phyloP scores from a whole-genome alignment of 495 filamentous ascomycete species.

The Extremus antarcticus region DNA sequence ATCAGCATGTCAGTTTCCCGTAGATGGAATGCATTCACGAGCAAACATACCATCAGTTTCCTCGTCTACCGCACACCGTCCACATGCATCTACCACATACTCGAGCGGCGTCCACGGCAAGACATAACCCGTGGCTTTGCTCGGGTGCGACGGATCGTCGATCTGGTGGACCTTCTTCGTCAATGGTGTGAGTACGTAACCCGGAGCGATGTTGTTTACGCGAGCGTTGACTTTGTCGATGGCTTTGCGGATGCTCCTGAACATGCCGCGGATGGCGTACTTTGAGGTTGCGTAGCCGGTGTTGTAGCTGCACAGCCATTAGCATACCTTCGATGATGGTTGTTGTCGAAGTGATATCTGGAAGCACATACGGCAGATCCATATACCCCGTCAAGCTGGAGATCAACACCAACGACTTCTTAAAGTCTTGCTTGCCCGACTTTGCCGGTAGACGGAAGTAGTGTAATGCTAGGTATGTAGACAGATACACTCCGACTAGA shows the following conservation, averaged over 20 bases:
- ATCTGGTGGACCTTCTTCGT: slow-evolving; percentile 10
- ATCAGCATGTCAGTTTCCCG: background rate
- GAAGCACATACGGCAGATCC: slow-evolving; percentile 4
- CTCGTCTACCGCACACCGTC: slow-evolving; percentile 12
- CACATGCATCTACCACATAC: slow-evolving; percentile 16
- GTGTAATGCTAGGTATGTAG: slow-evolving; percentile 17
- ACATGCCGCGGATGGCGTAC: slow-evolving; percentile 19
- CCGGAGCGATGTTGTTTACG: slow-evolving; percentile 20
- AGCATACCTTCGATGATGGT: too few relatives aligned
- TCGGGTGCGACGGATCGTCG: background rate
- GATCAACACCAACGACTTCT: slow-evolving; percentile 17
- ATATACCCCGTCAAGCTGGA: slow-evolving; percentile 13
- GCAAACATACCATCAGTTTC: slow-evolving; percentile 1
- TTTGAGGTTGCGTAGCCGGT: background rate
- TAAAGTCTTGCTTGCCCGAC: slow-evolving; percentile 1
- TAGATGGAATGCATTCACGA: too few relatives aligned
- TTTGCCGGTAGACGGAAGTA: slow-evolving; percentile 15
- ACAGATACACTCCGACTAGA: slow-evolving; percentile 15
- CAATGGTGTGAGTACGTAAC: slow-evolving; percentile 19
- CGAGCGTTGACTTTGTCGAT: slow-evolving; percentile 7
- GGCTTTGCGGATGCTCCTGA: slow-evolving; percentile 7
- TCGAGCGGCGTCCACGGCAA: slow-evolving; percentile 16
- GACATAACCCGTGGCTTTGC: slow-evolving; percentile 7
- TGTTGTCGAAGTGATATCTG: slow-evolving; percentile 16
- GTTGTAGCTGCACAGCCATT: too few relatives aligned